Evolutionary conservation across 148 eudicot genomes (phyloP).

Genomic region (Hydrangea macrophylla): DNA sequence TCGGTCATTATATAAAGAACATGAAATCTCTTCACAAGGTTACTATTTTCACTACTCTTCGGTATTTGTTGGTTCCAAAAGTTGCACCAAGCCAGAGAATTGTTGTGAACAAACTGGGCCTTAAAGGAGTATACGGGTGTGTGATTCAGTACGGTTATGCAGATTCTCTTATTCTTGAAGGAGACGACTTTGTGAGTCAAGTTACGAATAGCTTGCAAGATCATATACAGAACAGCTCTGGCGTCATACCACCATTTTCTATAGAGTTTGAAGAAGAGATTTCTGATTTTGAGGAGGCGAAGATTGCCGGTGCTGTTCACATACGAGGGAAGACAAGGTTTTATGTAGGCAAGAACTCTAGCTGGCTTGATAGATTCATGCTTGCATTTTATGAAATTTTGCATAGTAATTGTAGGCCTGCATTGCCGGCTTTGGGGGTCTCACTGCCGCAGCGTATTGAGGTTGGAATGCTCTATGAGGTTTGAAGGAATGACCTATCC

Average conservation of each 20-base stretch:
- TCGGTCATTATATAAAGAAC: conserved; percentile 62
- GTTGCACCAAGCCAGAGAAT: conserved; percentile 48
- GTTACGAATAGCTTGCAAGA: conserved; percentile 34
- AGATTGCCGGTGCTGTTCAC: conserved; percentile 54
- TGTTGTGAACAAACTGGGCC: conserved; percentile 33
- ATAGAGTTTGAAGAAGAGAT: conserved; percentile 33
- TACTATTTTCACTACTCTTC: conserved; percentile 56
- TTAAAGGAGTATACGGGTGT: conserved; percentile 55
- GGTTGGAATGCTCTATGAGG: conserved; percentile 59
- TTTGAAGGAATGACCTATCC: conserved; percentile 15
- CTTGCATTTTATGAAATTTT: conserved; percentile 58
- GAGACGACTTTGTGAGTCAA: conserved; percentile 44
- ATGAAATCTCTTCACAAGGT: conserved; percentile 60
- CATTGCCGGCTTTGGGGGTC: conserved; percentile 49
- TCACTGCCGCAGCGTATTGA: conserved; percentile 45
- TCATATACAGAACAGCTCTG: conserved; percentile 27
- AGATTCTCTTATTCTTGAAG: conserved; percentile 47
- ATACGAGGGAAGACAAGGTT: conserved; percentile 70
- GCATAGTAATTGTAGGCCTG: conserved; percentile 66
- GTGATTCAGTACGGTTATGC: conserved; percentile 63
- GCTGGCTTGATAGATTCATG: conserved; percentile 60
- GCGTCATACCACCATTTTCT: background rate
- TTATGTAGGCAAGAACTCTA: conserved; percentile 36
- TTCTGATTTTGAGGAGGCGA: conserved; percentile 42
- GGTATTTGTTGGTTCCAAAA: conserved; percentile 53